Percentiles rank a stretch among this genome's conserved stretches.
These are phyloP conservation scores for Santalum album DNA, from an alignment of 164 flowering plant genomes.

Conservation along the genomic window DNA sequence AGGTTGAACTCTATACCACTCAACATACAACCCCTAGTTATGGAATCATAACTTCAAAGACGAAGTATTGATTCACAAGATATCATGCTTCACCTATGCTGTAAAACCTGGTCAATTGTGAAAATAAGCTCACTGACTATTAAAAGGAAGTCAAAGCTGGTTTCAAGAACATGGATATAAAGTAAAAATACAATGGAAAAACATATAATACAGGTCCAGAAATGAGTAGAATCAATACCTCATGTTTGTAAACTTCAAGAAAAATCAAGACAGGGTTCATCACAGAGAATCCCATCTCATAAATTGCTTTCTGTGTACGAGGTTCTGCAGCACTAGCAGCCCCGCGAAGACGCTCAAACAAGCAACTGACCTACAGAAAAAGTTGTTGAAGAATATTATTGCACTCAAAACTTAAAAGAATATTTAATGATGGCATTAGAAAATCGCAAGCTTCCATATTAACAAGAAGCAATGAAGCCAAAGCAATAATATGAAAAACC, in stretches of 20 bases:
- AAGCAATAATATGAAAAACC: neutral
- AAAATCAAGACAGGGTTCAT: slow-evolving; percentile 56
- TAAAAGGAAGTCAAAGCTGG: too few species aligned
- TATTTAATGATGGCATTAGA: neutral
- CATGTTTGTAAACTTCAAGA: slow-evolving; percentile 75
- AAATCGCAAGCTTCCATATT: neutral
- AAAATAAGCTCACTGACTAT: too few species aligned
- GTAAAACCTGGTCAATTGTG: too few species aligned
- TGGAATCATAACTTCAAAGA: too few species aligned
- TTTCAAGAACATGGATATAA: too few species aligned
- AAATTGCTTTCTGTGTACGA: slow-evolving; percentile 74
- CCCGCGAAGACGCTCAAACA: slow-evolving; percentile 90
- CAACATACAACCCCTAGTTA: too few species aligned
- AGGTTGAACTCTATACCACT: too few species aligned
- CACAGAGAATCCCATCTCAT: slow-evolving; percentile 70
- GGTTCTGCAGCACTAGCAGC: slow-evolving; percentile 86
- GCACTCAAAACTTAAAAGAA: too few species aligned
- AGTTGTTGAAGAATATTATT: neutral
- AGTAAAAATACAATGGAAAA: too few species aligned
- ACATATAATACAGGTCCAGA: too few species aligned
- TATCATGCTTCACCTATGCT: too few species aligned
- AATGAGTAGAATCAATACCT: slow-evolving; percentile 38
- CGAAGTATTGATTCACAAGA: too few species aligned
- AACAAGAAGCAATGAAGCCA: neutral
- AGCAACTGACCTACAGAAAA: slow-evolving; percentile 65